Percentiles rank a stretch among this genome's conserved stretches.
phyloP scores from a whole-genome alignment of 257 asterid species.

The Capsicum rhomboideum region DNA sequence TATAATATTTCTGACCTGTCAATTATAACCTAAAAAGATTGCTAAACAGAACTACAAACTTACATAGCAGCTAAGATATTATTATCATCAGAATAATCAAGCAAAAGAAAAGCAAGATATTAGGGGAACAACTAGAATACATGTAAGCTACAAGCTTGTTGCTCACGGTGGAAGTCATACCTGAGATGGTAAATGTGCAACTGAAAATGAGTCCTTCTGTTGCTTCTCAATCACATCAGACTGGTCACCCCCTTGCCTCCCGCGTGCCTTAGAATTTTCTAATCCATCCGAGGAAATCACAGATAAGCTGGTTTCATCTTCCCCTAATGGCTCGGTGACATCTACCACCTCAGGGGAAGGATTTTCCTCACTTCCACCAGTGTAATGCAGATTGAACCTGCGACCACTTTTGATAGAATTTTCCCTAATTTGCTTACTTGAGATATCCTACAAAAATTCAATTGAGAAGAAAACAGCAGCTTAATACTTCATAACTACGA shows the following conservation, averaged over 20 bases:
- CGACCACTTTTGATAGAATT: conserved; percentile 29
- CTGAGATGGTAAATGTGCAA: conserved; percentile 79
- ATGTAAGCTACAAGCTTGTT: not conserved
- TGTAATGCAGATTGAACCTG: conserved; percentile 26
- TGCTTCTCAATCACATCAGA: conserved; percentile 27
- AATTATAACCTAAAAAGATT: conserved; percentile 17
- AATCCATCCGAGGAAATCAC: conserved; percentile 24
- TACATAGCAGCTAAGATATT: not conserved
- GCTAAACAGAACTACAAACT: not conserved
- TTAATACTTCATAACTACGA: not conserved
- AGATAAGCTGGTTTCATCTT: conserved; percentile 38
- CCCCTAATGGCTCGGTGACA: conserved; percentile 24
- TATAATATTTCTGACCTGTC: conserved; percentile 63
- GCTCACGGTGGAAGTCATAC: conserved; percentile 26
- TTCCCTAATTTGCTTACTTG: conserved; percentile 2
- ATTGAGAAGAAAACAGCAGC: not conserved
- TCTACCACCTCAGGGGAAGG: conserved; percentile 58
- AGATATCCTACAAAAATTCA: conserved; percentile 28
- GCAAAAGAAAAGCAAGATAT: not conserved
- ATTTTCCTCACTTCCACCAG: conserved; percentile 32
- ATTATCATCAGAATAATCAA: not conserved
- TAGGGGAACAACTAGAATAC: not conserved
- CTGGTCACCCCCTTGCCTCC: conserved; percentile 8
- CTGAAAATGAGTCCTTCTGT: conserved; percentile 25
- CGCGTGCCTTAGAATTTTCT: conserved; percentile 13